Conservation (phyloP, 169 alveolate species). For the Eimeria tenella region DNA sequence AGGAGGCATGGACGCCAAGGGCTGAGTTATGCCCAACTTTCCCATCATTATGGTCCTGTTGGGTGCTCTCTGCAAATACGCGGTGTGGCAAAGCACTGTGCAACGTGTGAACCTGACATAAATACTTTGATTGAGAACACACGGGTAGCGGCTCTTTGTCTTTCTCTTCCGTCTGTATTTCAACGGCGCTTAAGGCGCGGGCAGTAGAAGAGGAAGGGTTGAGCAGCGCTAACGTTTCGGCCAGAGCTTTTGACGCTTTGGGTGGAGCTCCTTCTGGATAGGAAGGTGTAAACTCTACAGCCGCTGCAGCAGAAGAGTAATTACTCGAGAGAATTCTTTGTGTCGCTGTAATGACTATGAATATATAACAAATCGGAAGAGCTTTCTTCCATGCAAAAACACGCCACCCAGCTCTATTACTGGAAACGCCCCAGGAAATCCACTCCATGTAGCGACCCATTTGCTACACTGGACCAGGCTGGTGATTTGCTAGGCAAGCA, state of each 20-base stretch:
- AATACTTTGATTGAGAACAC: constrained; percentile 59
- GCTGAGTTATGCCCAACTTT: not conserved
- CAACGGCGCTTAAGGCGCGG: constrained; percentile 27
- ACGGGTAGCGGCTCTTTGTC: constrained; percentile 24
- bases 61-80: not conserved
- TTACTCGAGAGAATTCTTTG: no score
- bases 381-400: no score
- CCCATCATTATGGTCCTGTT: not conserved
- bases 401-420: no score
- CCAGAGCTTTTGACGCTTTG: constrained; percentile 42
- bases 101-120: constrained; percentile 57
- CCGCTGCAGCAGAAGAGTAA: not conserved
- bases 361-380: no score
- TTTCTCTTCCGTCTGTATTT: not conserved
- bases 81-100: constrained; percentile 25
- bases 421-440: not conserved
- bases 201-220: not conserved
- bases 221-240: constrained; percentile 26
- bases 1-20: not conserved
- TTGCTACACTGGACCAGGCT: not conserved
- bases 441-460: constrained; percentile 2
- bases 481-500: not conserved
- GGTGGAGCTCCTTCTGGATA: not conserved
- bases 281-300: not conserved
- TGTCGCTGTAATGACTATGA: no score